Conservation (phyloP, 768 basidiomycete species). For the Neoboletus subvelutipes region DNA sequence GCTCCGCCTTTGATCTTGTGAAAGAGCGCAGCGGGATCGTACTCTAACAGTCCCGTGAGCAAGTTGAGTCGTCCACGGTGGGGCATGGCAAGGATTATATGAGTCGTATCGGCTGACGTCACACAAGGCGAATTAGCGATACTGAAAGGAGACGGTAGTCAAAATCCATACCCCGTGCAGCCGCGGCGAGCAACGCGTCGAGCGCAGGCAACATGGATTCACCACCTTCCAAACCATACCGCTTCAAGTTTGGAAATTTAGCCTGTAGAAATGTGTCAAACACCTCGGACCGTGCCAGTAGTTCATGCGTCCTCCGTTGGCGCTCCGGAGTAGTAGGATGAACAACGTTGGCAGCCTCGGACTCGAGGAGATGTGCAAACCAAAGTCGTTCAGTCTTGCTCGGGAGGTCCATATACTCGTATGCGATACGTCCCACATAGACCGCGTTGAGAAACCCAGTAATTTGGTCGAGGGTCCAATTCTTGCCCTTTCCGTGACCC, state of each 20-base stretch:
- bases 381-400: conserved; percentile 83
- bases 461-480: conserved; percentile 73
- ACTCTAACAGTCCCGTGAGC: conserved; percentile 69
- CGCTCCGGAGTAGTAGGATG: conserved; percentile 31
- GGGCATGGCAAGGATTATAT: conserved; percentile 81
- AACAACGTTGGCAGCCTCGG: conserved; percentile 32
- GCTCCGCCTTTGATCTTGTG: conserved; percentile 83
- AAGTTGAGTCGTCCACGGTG: conserved; percentile 87
- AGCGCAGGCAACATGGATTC: conserved; percentile 93
- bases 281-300: conserved; percentile 75
- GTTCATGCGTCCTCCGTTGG: conserved; percentile 60
- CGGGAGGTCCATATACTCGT: conserved; percentile 91
- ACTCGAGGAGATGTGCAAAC: conserved; percentile 87
- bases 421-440: conserved; percentile 85
- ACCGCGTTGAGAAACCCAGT: conserved; percentile 63
- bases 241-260: conserved; percentile 87
- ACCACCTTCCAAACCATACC: conserved; percentile 88
- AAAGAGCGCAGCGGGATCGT: conserved; percentile 68
- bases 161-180: conserved; percentile 50
- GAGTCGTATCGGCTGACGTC: conserved; percentile 56
- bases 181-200: conserved; percentile 68
- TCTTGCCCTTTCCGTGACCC: conserved; percentile 31
- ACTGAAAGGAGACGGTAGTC: not conserved
- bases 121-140: not conserved
- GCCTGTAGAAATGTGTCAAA: conserved; percentile 83